Percentiles rank a stretch among this genome's conserved stretches.
Evolutionary conservation across 805 yeast genomes (phyloP).

Genomic region (Metschnikowia cubensis): DNA sequence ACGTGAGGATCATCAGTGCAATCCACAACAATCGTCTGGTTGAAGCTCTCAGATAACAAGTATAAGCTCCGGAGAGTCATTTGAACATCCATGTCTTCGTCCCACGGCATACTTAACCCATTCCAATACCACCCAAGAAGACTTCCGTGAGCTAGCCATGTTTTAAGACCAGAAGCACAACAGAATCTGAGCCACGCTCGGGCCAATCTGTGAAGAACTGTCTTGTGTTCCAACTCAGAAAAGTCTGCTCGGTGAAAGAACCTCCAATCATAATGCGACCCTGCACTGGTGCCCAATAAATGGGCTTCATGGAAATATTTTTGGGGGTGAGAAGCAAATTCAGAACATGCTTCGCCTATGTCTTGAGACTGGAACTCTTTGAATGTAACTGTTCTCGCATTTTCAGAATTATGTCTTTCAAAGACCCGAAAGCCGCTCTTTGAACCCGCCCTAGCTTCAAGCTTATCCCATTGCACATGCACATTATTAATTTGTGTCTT

Average conservation of each 20-base stretch:
- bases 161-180: constrained; percentile 39
- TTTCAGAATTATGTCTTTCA: neutral
- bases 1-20: constrained; percentile 49
- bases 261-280: constrained; percentile 23
- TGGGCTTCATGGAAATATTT: constrained; percentile 17
- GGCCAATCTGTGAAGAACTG: constrained; percentile 41
- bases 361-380: neutral
- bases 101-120: constrained; percentile 64
- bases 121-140: constrained; percentile 63
- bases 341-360: neutral
- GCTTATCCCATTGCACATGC: neutral
- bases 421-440: neutral
- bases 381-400: neutral
- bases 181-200: constrained; percentile 52
- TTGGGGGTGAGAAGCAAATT: neutral
- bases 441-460: neutral
- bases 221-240: constrained; percentile 27
- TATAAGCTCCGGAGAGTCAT: constrained; percentile 49
- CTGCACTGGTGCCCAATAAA: constrained; percentile 4
- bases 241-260: constrained; percentile 13
- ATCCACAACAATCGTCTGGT: constrained; percentile 28
- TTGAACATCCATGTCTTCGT: constrained; percentile 62
- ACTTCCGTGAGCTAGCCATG: constrained; percentile 69
- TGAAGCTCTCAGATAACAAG: constrained; percentile 43
- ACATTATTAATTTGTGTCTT: neutral